Conservation (phyloP, 2,329 filamentous ascomycete species). For the Rachicladosporium sp. region DNA sequence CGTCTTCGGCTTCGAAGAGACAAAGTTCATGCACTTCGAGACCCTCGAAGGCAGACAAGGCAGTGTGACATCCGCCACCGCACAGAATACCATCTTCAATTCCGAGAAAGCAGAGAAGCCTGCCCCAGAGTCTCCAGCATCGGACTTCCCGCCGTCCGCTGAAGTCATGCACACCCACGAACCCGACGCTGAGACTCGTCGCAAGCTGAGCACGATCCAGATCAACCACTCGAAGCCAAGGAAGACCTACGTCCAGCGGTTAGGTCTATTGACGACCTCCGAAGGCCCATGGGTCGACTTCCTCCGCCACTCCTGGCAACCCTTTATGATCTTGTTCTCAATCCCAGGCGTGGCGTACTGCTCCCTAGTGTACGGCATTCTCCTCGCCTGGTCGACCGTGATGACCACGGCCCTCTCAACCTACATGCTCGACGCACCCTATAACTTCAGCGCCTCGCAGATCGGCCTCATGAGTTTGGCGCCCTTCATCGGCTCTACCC, state of each 20-base stretch:
- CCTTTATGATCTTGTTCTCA: slow-evolving; percentile 24
- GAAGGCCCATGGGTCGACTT: slow-evolving; percentile 19
- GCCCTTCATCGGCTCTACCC: slow-evolving; percentile 35
- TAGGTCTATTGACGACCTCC: slow-evolving; percentile 26
- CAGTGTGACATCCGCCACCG: slow-evolving; percentile 6
- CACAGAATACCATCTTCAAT: background rate
- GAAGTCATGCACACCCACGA: background rate
- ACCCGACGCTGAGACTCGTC: slow-evolving; percentile 1
- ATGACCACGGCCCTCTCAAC: slow-evolving; percentile 25
- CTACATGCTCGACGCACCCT: slow-evolving; percentile 25
- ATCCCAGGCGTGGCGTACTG: slow-evolving; percentile 29
- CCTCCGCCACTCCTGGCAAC: slow-evolving; percentile 25
- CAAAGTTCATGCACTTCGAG: slow-evolving; percentile 14
- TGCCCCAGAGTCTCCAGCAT: slow-evolving; percentile 3
- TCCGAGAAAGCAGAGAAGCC: slow-evolving; percentile 3
- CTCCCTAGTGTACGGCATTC: slow-evolving; percentile 26
- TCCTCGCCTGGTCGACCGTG: slow-evolving; percentile 28
- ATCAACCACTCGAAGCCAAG: slow-evolving; percentile 22
- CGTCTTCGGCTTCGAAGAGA: slow-evolving; percentile 33
- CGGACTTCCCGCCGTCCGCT: slow-evolving; percentile 6
- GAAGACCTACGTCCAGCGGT: slow-evolving; percentile 33
- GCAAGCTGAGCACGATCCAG: slow-evolving; percentile 12
- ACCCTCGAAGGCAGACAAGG: slow-evolving; percentile 11
- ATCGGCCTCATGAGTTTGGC: slow-evolving; percentile 41
- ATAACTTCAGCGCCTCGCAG: slow-evolving; percentile 37